These are phyloP conservation scores for Crithidia expoeki DNA, from an alignment of 208 protist species.

Conservation along the genomic window DNA sequence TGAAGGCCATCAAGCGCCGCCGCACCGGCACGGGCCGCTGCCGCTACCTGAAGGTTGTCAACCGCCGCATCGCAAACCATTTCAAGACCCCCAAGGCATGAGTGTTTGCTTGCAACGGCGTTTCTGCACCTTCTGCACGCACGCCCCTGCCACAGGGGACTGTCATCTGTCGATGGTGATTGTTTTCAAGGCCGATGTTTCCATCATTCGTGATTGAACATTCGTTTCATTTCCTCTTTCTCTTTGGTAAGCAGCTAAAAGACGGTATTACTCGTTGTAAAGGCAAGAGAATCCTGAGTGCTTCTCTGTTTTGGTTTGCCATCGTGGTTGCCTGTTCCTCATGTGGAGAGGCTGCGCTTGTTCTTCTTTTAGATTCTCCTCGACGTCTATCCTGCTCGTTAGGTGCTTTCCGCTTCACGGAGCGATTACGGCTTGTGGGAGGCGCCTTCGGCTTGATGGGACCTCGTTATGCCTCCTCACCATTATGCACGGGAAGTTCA, in stretches of 20 bases:
- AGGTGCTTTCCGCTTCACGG: too few species aligned
- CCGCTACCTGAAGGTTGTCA: conserved; percentile 96
- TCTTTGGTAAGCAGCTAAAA: too few species aligned
- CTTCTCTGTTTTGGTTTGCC: too few species aligned
- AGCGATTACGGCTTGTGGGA: too few species aligned
- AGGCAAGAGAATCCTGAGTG: too few species aligned
- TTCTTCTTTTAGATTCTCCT: not conserved
- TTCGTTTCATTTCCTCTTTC: not conserved
- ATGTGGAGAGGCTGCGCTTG: not conserved
- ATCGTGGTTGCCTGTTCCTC: too few species aligned
- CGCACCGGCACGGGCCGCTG: conserved; percentile 98
- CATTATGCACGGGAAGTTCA: too few species aligned
- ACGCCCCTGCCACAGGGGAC: not conserved
- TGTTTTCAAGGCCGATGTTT: conserved; percentile 6
- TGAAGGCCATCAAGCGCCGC: conserved; percentile 98
- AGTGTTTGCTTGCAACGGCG: not conserved
- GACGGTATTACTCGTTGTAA: too few species aligned
- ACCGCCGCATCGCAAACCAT: conserved; percentile 97
- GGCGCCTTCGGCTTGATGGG: too few species aligned
- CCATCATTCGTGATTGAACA: not conserved
- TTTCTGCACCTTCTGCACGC: not conserved
- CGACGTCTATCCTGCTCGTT: too few species aligned
- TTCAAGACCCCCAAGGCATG: conserved; percentile 94
- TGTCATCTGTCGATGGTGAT: not conserved
- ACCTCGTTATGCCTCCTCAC: too few species aligned